Percentiles rank a stretch among this genome's conserved stretches.
phyloP scores from a whole-genome alignment of 768 basidiomycete genomes.

The Naganishia onofrii region DNA sequence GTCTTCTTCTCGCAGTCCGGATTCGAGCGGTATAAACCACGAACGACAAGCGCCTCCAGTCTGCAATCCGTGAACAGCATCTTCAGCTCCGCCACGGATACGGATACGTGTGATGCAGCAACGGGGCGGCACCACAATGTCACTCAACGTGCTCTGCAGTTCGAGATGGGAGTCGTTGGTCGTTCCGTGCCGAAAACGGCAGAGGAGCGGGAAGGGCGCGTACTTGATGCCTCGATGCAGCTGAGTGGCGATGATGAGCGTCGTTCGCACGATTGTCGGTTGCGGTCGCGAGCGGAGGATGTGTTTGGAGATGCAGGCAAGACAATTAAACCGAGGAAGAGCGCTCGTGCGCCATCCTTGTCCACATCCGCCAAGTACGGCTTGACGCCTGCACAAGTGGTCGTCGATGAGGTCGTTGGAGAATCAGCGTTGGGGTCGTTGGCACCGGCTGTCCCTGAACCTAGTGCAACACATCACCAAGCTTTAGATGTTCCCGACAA shows the following conservation, averaged over 20 bases:
- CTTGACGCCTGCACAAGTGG: neutral
- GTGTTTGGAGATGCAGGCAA: neutral
- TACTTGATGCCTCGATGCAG: neutral
- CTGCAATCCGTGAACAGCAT: neutral
- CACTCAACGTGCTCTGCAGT: neutral
- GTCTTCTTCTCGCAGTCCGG: neutral
- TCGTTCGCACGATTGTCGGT: neutral
- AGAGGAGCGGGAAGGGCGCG: slow-evolving; percentile 3
- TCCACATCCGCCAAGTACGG: neutral
- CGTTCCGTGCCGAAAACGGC: neutral
- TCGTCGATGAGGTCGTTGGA: neutral
- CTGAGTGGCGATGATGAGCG: no score
- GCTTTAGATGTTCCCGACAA: neutral
- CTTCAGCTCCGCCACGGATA: neutral
- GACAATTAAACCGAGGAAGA: neutral
- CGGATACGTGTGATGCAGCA: no score
- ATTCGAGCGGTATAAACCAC: neutral
- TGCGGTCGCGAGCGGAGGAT: neutral
- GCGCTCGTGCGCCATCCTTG: no score
- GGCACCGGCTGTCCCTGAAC: neutral
- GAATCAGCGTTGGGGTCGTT: neutral
- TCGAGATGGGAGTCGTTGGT: neutral
- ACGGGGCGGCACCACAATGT: neutral
- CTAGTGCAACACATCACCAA: neutral
- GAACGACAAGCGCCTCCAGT: slow-evolving; percentile 5